Base-by-base conservation (phyloP, 108 stramenopile species). In the Epipyxis sp. region DNA sequence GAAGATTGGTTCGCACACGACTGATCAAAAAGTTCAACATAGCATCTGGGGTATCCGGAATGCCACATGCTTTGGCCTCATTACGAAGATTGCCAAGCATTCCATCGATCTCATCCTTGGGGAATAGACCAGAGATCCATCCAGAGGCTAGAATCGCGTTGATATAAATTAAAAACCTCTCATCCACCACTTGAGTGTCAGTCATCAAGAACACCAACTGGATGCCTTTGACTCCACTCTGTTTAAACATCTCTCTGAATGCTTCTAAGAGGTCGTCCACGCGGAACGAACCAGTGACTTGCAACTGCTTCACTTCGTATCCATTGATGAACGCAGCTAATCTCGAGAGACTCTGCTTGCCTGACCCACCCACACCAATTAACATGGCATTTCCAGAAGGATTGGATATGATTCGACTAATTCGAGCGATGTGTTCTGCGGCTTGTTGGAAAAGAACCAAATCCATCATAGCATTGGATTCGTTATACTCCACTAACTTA, bases 151-250 rank as follows among this genome's bases (percentile, higher is more conserved):
- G 82, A 39, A 94, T 89, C n/a, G 90, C 90, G 80, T 92, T 92
- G 61, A 94, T 91, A 80, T 93, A 91, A 40, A 93, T 92, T 30
- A 94, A 88, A 84, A 94, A 93, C 59, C 86, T 76, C 44, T 94
- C 94, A 77, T 91, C 83, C 69, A 93, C 91, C 80, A 94, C 92
- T 69, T 94, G 94, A 10, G 92, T 78, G 79, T 94, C 94, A n/a
- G 90, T 92, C 82, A 93, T 86, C 37, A 94, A 86, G 79, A 92
- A 93, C 3, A 93, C 82, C n/a, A 87, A 82, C 2, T 78, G 91
- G 35, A 86, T 84, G 54, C 90, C 89, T 81, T 92, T 90, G 25
- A 89, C 87, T 35, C 92, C 91, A 1, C 88, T 81, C 10, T 83
- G 45, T 76, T 83, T 86, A 83, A 90, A 93, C 80, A 94, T 87